These are phyloP conservation scores for Farysia itapuensis DNA, from an alignment of 1,284 basidiomycete species.

Conservation along the genomic window DNA sequence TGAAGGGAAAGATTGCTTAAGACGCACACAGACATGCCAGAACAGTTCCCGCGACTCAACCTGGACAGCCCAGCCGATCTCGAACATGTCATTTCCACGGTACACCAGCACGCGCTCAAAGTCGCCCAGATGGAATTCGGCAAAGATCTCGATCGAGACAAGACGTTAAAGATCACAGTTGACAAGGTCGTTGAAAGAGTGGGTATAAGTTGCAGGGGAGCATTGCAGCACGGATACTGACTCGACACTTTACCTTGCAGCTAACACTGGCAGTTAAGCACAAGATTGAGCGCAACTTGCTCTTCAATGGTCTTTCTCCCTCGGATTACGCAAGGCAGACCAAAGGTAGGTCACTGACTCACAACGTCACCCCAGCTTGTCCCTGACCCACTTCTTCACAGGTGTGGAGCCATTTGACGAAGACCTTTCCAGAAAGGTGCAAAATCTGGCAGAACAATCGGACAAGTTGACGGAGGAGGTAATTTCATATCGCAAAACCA, in stretches of 20 bases:
- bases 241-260: conserved; percentile 4
- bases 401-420: conserved; percentile 34
- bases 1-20: too few species aligned
- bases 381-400: background rate
- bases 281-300: conserved; percentile 31
- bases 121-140: conserved; percentile 39
- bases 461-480: conserved; percentile 32
- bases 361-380: background rate
- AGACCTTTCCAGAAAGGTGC: conserved; percentile 21
- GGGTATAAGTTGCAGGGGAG: conserved; percentile 2
- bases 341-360: conserved; percentile 17
- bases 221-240: background rate
- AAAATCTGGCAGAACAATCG: conserved; percentile 24
- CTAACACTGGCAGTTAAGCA: conserved; percentile 20
- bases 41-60: conserved; percentile 28
- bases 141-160: conserved; percentile 22
- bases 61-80: conserved; percentile 25
- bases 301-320: conserved; percentile 30
- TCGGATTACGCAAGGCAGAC: conserved; percentile 21
- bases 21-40: too few species aligned
- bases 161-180: conserved; percentile 18
- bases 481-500: conserved; percentile 21
- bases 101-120: conserved; percentile 24
- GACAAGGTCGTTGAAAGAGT: conserved; percentile 27
- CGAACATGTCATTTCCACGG: conserved; percentile 18